Conservation (phyloP, 176 grass and related monocot genomes). For the Poa annua region DNA sequence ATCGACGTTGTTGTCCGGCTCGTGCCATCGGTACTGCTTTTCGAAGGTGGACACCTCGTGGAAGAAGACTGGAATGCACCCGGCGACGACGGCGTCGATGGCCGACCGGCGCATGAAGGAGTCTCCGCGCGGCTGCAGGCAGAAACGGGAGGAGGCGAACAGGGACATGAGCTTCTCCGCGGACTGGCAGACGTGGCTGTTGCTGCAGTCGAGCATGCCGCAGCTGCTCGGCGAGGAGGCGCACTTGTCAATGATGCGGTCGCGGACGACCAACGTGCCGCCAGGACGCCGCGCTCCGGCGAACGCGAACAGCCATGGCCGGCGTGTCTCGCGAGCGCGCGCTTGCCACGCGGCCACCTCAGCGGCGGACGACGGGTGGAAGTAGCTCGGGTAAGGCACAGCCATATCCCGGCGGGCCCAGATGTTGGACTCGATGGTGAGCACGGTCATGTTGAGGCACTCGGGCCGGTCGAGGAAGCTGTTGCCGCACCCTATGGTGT, state of each 20-base stretch:
- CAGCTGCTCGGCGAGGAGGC: constrained; percentile 32
- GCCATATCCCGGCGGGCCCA: constrained; percentile 51
- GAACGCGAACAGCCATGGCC: constrained; percentile 62
- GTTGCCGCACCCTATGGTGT: constrained; percentile 53
- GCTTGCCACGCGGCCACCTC: constrained; percentile 60
- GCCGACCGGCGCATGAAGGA: constrained; percentile 62
- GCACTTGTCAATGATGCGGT: constrained; percentile 57
- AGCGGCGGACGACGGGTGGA: constrained; percentile 56
- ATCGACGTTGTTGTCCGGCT: neutral
- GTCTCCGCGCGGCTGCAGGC: constrained; percentile 67
- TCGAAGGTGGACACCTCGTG: constrained; percentile 42
- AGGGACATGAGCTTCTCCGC: constrained; percentile 46
- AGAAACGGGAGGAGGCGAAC: constrained; percentile 57
- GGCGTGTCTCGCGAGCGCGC: constrained; percentile 5
- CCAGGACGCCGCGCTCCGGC: constrained; percentile 42
- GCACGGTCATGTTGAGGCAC: constrained; percentile 53
- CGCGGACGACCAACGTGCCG: constrained; percentile 44
- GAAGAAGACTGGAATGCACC: constrained; percentile 77
- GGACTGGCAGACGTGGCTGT: constrained; percentile 37
- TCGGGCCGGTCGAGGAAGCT: constrained; percentile 53
- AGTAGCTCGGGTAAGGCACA: constrained; percentile 76
- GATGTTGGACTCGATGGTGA: constrained; percentile 57
- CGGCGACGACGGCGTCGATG: constrained; percentile 57
- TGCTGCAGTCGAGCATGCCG: constrained; percentile 52
- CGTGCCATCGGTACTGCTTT: constrained; percentile 66